Conservation (phyloP, 2,329 filamentous ascomycete genomes). For the Alternaria triticimaculans region DNA sequence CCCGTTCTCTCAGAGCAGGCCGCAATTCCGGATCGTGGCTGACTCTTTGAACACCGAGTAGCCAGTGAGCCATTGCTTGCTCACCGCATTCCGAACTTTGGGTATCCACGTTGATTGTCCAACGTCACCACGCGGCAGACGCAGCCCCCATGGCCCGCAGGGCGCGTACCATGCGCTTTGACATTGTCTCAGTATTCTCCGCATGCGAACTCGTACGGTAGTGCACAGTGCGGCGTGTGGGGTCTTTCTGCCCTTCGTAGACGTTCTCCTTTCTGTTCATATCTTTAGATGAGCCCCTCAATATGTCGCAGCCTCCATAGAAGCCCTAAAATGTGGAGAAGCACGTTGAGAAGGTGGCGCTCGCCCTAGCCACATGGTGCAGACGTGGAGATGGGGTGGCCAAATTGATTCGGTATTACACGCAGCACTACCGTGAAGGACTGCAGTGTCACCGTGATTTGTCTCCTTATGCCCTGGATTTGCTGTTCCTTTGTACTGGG, state of each 20-base stretch:
- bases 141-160: constrained; percentile 7
- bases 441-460: constrained; percentile 34
- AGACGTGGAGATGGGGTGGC: constrained; percentile 19
- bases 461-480: constrained; percentile 33
- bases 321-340: constrained; percentile 39
- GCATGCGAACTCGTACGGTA: constrained; percentile 7
- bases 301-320: constrained; percentile 16
- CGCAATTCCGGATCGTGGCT: constrained; percentile 23
- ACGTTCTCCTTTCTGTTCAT: constrained; percentile 24
- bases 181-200: constrained; percentile 19
- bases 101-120: constrained; percentile 14
- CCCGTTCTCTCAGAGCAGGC: constrained; percentile 15
- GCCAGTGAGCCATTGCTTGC: constrained; percentile 10
- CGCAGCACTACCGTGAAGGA: constrained; percentile 28
- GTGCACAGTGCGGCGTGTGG: constrained; percentile 24
- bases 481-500: constrained; percentile 20
- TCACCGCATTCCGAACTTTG: constrained; percentile 18
- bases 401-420: constrained; percentile 28
- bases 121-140: constrained; percentile 16
- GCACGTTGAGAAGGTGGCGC: constrained; percentile 27
- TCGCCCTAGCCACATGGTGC: constrained; percentile 21
- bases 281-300: constrained; percentile 26
- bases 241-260: constrained; percentile 27
- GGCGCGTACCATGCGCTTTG: constrained; percentile 9
- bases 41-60: constrained; percentile 8